Percentiles rank a stretch among this genome's conserved stretches.
Conservation (phyloP, 768 basidiomycete species). For the Roridomyces roridus region DNA sequence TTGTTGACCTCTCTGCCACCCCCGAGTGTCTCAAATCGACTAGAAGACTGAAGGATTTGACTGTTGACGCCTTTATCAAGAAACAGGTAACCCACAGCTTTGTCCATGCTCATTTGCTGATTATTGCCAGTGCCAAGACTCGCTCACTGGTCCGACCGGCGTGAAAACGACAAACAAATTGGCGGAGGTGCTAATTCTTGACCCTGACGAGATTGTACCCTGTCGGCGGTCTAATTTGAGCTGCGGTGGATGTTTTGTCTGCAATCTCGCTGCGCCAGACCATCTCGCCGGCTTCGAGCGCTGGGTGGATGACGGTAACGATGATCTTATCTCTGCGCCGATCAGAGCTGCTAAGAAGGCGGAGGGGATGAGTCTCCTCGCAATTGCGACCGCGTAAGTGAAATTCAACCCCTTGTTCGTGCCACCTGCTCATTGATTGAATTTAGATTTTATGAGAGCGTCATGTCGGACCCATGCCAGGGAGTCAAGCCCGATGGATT, state of each 20-base stretch:
- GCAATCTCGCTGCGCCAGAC: neutral
- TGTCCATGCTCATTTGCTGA: neutral
- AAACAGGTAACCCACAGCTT: no score
- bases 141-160: neutral
- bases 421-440: no score
- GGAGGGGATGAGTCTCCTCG: neutral
- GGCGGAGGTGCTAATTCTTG: neutral
- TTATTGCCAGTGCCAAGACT: neutral
- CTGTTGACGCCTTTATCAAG: slow-evolving; percentile 1
- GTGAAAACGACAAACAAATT: neutral
- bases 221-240: neutral
- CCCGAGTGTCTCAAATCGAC: neutral
- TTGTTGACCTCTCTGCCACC: no score
- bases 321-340: neutral
- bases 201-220: neutral
- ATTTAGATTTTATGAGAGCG: slow-evolving; percentile 2
- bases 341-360: neutral
- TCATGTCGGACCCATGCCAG: neutral
- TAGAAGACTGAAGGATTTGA: no score
- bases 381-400: neutral
- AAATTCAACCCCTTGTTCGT: no score
- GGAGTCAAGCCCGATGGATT: neutral
- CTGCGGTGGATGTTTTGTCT: neutral
- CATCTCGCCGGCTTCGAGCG: neutral
- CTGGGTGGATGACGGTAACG: slow-evolving; percentile 1